Base-by-base conservation (phyloP, 2,329 filamentous ascomycete genomes). In the Penicillium sp. region DNA sequence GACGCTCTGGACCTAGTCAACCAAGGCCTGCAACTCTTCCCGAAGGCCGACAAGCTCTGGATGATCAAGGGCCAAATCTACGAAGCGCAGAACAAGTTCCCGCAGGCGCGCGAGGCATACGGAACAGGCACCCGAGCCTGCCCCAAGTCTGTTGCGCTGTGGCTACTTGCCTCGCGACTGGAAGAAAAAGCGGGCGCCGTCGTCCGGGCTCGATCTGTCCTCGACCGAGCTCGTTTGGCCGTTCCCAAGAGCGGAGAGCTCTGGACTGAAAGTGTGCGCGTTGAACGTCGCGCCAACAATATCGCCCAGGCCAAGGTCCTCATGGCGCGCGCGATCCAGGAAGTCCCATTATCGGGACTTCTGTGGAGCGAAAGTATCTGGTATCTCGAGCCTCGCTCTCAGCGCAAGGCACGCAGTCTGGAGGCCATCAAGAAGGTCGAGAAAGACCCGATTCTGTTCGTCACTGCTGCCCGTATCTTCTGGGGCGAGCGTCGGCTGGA, bases 61-160 rank as follows among this genome's bases (percentile, higher is more conserved):
- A 97, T 97, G 90, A 90, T 96, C 80, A 99, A 99, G 77, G 94
- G 95, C 0, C 94, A 99, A 72, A 94, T 97, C 61, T 99, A 99
- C 80, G 90, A 97, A 70, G 84, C 87, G 43, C 83, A 92, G 46
- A 87, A 84, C 66, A 92, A 91, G 76, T 78, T 89, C 15, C 87
- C 89, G 0, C 90, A 94, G 74, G 94, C 94, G 3, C 86, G 94
- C 46, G 92, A 97, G 72, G 92, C 93, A 0, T 97, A 94, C 75
- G 86, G 85, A 58, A 88, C 90, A 5, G 94, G 94, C 36, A 95
- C 93, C 40, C 89, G 94, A 68, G 90, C 91, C 0, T 93, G 91
- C 55, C 86, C 92, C 3, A 87, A 87, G 61, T 93, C 91, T 0
- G 88, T 96, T 0, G 85, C 92, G 1, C 81, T 99, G 4, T 99